Conservation (phyloP, 129 eudicot species). For the Apium graveolens region DNA sequence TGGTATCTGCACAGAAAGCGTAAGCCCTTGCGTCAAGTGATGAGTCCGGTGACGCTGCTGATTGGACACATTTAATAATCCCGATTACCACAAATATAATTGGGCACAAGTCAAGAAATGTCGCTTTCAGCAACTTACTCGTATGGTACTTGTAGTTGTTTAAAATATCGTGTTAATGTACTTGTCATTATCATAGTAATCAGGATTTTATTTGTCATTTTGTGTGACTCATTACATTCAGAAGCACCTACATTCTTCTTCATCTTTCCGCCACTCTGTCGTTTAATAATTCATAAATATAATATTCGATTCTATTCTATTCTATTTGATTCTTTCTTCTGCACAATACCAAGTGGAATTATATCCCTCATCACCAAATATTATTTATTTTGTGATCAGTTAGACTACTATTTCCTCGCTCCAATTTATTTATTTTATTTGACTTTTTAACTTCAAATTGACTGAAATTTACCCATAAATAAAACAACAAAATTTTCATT, state of each 20-base stretch:
- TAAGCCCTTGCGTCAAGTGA: slow-evolving; percentile 9
- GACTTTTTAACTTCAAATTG: too few relatives aligned
- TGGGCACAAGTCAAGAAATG: background rate
- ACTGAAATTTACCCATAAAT: too few relatives aligned
- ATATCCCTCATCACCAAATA: too few relatives aligned
- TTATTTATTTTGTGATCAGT: too few relatives aligned
- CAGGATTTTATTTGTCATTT: slow-evolving; percentile 1
- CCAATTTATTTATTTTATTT: too few relatives aligned
- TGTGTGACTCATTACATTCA: background rate
- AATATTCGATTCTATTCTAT: background rate
- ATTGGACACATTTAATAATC: background rate
- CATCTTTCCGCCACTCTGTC: background rate
- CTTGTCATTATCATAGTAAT: background rate
- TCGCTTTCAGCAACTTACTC: background rate
- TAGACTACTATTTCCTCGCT: too few relatives aligned
- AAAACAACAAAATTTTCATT: too few relatives aligned
- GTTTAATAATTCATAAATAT: background rate
- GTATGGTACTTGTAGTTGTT: background rate
- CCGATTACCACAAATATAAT: background rate
- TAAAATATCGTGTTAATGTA: background rate
- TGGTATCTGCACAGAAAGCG: background rate
- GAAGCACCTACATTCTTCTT: background rate
- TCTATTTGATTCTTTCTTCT: too few relatives aligned
- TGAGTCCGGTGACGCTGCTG: background rate
- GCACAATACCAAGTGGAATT: too few relatives aligned